Evolutionary conservation across 208 protist species (phyloP).

Genomic region (Leishmania mexicana): DNA sequence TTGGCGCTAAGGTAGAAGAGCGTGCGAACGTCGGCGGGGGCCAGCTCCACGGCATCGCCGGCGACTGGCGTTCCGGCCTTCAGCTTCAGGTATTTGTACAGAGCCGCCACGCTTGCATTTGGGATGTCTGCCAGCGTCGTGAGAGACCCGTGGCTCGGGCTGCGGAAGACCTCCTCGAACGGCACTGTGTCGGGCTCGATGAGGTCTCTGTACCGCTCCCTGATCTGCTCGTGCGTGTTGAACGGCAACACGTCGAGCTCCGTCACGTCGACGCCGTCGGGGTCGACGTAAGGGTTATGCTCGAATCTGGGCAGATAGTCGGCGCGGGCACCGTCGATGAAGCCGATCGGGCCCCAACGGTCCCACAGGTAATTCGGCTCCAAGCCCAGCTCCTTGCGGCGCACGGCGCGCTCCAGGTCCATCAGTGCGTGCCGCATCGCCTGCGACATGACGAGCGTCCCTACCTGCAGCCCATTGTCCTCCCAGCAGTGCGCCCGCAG

Average conservation of each 20-base stretch:
- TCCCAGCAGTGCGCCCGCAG: constrained; percentile 90
- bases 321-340: constrained; percentile 78
- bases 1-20: constrained; percentile 80
- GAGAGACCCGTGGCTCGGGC: constrained; percentile 70
- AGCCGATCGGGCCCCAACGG: constrained; percentile 89
- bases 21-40: constrained; percentile 68
- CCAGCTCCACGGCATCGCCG: constrained; percentile 37
- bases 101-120: constrained; percentile 37
- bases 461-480: constrained; percentile 80
- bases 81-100: constrained; percentile 63
- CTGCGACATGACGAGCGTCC: constrained; percentile 82
- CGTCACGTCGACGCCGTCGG: constrained; percentile 90
- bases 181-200: constrained; percentile 72
- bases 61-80: constrained; percentile 49
- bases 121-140: constrained; percentile 74
- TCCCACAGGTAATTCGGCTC: constrained; percentile 92
- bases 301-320: constrained; percentile 89
- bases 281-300: constrained; percentile 89
- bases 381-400: constrained; percentile 83
- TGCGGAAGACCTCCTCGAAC: constrained; percentile 70
- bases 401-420: constrained; percentile 87
- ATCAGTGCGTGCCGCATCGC: constrained; percentile 91
- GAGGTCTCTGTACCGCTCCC: constrained; percentile 84
- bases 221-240: constrained; percentile 90
- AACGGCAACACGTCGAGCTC: constrained; percentile 87